Evolutionary conservation across 78 protist genomes (phyloP).

Genomic region (Dictyostelium discoideum): dicty_2.7 NC_007089.4:2098501-2099000

Average conservation of each 20-base stretch:
- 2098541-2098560: neutral
- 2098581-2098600: constrained; percentile 31
- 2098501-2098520: neutral
- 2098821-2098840: constrained; percentile 68
- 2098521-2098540: neutral
- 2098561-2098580: neutral
- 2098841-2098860: constrained; percentile 76
- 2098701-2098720: constrained; percentile 78
- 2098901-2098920: constrained; percentile 24
- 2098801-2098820: constrained; percentile 67
- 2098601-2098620: neutral
- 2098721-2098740: constrained; percentile 65
- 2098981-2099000: constrained; percentile 71
- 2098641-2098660: constrained; percentile 68
- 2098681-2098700: constrained; percentile 38
- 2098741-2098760: constrained; percentile 69
- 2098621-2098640: neutral
- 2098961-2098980: constrained; percentile 79
- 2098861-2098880: constrained; percentile 80
- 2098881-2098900: constrained; percentile 48
- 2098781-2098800: constrained; percentile 76
- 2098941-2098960: constrained; percentile 76
- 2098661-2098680: constrained; percentile 83
- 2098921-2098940: constrained; percentile 45
- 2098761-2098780: constrained; percentile 79